phyloP scores from a whole-genome alignment of 257 asterid species.

The Plectranthus barbatus region DNA sequence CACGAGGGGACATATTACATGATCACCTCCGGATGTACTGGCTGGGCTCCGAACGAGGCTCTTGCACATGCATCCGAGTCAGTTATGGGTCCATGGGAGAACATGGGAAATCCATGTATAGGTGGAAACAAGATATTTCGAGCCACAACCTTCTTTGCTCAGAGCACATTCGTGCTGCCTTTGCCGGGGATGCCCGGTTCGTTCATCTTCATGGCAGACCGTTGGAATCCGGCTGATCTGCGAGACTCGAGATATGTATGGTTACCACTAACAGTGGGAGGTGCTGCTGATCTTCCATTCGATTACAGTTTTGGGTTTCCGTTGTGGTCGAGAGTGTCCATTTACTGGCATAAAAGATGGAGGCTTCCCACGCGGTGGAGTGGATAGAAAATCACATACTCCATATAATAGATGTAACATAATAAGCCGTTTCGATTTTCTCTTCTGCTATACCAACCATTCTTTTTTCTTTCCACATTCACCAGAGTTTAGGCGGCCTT shows the following conservation, averaged over 20 bases:
- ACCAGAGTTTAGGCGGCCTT: too few relatives aligned
- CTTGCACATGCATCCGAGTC: constrained; percentile 87
- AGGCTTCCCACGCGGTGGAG: constrained; percentile 58
- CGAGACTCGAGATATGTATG: constrained; percentile 88
- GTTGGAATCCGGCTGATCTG: constrained; percentile 94
- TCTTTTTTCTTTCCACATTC: not conserved
- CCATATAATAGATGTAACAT: too few relatives aligned
- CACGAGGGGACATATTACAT: constrained; percentile 76
- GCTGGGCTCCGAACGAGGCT: constrained; percentile 98
- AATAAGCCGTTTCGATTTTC: not conserved
- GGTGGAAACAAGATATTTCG: constrained; percentile 72
- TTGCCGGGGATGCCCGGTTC: constrained; percentile 51
- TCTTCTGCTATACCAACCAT: not conserved
- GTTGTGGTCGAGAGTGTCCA: constrained; percentile 80
- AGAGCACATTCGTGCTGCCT: constrained; percentile 84
- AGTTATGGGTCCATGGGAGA: constrained; percentile 94
- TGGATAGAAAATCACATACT: constrained; percentile 14
- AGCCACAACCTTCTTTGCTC: constrained; percentile 67
- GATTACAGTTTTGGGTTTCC: constrained; percentile 84
- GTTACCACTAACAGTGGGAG: constrained; percentile 76
- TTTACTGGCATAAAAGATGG: constrained; percentile 96
- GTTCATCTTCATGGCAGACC: constrained; percentile 84
- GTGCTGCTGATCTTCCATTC: constrained; percentile 78
- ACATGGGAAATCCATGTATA: constrained; percentile 84
- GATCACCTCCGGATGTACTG: constrained; percentile 95